phyloP scores from a whole-genome alignment of 108 stramenopile genomes.

The Fragilariopsis cylindrus region DNA sequence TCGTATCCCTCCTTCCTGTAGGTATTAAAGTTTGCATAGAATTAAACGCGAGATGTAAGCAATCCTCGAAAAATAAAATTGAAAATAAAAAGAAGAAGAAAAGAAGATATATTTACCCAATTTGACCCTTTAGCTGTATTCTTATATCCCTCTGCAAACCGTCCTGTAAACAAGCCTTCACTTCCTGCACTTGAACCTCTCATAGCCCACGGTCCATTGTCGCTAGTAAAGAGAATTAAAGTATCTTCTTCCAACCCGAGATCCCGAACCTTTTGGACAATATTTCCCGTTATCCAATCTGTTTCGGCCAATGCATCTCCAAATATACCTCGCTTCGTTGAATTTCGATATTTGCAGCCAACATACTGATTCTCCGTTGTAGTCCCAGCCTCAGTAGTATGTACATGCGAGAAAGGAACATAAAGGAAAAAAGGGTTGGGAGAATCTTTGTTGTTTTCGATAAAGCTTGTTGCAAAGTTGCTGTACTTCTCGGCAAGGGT shows the following conservation, averaged over 20 bases:
- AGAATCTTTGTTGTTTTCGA: conserved; percentile 29
- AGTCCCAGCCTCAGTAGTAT: conserved; percentile 27
- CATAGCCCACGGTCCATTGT: conserved; percentile 51
- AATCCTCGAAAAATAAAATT: background rate
- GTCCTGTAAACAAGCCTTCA: conserved; percentile 41
- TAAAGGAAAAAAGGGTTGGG: conserved; percentile 52
- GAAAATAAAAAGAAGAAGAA: background rate
- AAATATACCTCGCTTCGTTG: conserved; percentile 41
- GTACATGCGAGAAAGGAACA: conserved; percentile 56
- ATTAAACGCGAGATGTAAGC: background rate
- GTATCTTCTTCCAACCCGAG: conserved; percentile 39
- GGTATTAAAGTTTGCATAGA: no score
- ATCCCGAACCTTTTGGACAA: conserved; percentile 28
- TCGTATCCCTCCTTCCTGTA: conserved; percentile 41
- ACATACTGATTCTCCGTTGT: conserved; percentile 37
- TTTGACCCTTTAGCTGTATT: conserved; percentile 50
- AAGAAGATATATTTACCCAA: conserved; percentile 18
- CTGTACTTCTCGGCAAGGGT: conserved; percentile 47
- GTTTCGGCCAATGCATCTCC: conserved; percentile 53
- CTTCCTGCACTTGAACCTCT: conserved; percentile 27
- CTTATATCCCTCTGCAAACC: conserved; percentile 36
- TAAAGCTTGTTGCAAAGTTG: conserved; percentile 38
- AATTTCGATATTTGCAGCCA: conserved; percentile 20
- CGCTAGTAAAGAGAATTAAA: conserved; percentile 44
- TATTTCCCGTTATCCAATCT: conserved; percentile 46